These are phyloP conservation scores for Euphorbia peplus DNA, from an alignment of 345 rosid species.

Conservation along the genomic window DNA sequence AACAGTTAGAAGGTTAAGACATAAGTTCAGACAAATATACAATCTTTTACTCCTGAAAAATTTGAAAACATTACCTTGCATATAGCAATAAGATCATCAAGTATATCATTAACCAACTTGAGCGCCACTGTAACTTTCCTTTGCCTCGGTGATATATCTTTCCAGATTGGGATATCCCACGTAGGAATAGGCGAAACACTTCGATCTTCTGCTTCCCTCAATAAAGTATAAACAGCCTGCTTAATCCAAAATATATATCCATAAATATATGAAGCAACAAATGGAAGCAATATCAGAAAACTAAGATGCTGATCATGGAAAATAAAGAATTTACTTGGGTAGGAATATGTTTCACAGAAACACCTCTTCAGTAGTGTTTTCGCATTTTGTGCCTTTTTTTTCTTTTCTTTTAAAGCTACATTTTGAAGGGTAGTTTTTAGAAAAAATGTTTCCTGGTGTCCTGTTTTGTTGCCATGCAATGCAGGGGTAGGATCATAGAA, in stretches of 20 bases:
- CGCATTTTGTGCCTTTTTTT: too few relatives aligned
- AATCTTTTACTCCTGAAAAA: background rate
- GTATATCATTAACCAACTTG: constrained; percentile 71
- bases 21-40: too few relatives aligned
- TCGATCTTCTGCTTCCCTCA: constrained; percentile 95
- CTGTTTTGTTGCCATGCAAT: too few relatives aligned
- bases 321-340: background rate
- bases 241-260: constrained; percentile 23
- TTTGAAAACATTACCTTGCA: constrained; percentile 66
- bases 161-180: constrained; percentile 96
- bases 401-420: too few relatives aligned
- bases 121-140: constrained; percentile 73
- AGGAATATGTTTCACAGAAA: too few relatives aligned
- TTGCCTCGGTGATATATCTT: constrained; percentile 81
- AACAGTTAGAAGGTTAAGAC: too few relatives aligned
- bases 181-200: constrained; percentile 88
- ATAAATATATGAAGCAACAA: constrained; percentile 8
- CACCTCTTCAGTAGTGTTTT: too few relatives aligned
- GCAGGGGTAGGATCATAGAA: background rate
- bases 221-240: constrained; percentile 88
- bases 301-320: background rate
- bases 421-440: too few relatives aligned
- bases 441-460: too few relatives aligned
- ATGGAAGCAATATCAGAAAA: background rate
- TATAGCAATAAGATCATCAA: constrained; percentile 65